Conservation (phyloP, 352 stramenopile species). For the Aphanomyces astaci region DNA sequence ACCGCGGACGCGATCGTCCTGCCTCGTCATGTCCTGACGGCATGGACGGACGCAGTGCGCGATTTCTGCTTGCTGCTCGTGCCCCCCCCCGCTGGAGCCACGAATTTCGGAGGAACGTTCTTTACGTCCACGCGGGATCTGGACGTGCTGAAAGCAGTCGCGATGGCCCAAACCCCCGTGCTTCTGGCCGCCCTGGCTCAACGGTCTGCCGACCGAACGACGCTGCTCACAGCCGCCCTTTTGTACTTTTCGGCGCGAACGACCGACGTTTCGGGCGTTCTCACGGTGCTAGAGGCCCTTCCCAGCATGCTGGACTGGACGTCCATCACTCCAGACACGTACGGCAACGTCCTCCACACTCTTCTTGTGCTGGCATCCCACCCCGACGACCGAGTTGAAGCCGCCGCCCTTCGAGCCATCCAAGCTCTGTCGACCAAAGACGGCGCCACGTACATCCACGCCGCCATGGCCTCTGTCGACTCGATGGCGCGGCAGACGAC, state of each 20-base stretch:
- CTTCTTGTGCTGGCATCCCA: not conserved
- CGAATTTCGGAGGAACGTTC: not conserved
- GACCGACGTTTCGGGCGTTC: not conserved
- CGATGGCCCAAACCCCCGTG: not conserved
- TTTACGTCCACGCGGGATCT: slow-evolving; percentile 1
- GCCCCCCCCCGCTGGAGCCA: not conserved
- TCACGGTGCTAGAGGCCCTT: not conserved
- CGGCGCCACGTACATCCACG: slow-evolving; percentile 6
- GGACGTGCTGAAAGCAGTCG: not conserved
- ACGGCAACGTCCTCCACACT: slow-evolving; percentile 15
- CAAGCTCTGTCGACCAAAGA: slow-evolving; percentile 16
- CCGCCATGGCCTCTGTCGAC: not conserved
- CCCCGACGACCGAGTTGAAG: not conserved
- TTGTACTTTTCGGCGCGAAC: not conserved
- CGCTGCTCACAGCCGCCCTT: slow-evolving; percentile 4
- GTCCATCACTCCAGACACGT: not conserved
- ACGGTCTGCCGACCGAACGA: not conserved
- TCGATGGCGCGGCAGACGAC: not conserved
- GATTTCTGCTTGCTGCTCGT: slow-evolving; percentile 7
- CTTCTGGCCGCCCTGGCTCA: not conserved
- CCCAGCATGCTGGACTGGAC: not conserved
- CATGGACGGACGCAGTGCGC: not conserved
- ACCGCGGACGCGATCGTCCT: not conserved
- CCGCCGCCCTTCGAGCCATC: not conserved
- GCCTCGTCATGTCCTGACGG: not conserved